Base-by-base conservation (phyloP, 345 rosid genomes). In the Anacardium occidentale region DNA sequence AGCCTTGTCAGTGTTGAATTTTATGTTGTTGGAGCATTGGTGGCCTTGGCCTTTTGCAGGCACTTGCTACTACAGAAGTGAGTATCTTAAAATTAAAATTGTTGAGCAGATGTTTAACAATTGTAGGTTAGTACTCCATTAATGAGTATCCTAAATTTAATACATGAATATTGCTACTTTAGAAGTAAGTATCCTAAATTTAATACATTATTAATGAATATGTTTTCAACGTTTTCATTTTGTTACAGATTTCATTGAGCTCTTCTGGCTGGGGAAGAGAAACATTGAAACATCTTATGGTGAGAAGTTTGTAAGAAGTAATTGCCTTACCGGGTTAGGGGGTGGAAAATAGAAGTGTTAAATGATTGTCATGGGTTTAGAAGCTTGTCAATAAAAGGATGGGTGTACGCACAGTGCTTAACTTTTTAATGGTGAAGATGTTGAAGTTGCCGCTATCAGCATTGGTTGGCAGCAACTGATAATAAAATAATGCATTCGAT, bases 21-120 rank as follows among this genome's bases (percentile, higher is more conserved):
- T 58, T 70, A 65, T 58, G 80, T 82, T 83, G 94, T 87, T 89
- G 97, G 93, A 90, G 88, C 74, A 74, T 75, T 72, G 75, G 82
- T 84, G 91, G 94, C 90, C 69, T 82, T 83, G 81, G 88, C 88
- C 82, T 82, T 70, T 85, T 73, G 95, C 75, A 71, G 91, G 89
- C 81, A 75, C 83, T 77, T 84, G 85, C 86, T 83, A 83, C 86
- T 89, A 75, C 83, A 82, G 86, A 71, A 83, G 97, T 93, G 72
- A 58, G 92, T 80, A 44, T 75, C 22, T 29, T 54, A n/a, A 61
- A 42, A 26, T 59, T 11, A 58, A 13, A 21, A 37, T 37, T 37
- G 42, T 8, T 5, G 42, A 37, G 32, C 32, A 29, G 32, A 29
- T 29, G 32, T 29, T 29, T 3, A 29, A 29, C 3, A 29, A 1